Evolutionary conservation across 257 asterid species (phyloP).

Genomic region (Datura wrightii): DNA sequence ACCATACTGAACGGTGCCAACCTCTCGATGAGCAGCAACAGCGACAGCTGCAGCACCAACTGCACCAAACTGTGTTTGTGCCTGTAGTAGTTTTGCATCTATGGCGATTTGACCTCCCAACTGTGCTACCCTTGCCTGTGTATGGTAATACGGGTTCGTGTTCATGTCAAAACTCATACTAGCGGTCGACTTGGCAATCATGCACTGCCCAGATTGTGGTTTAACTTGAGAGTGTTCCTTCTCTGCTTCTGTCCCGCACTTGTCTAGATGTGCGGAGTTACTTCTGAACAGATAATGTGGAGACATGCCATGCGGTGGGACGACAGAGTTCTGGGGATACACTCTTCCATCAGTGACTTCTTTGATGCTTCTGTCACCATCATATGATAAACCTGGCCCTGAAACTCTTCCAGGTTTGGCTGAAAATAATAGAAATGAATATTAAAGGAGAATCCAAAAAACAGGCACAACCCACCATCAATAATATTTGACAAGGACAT

Average conservation of each 20-base stretch:
- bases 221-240: constrained; percentile 51
- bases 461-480: constrained; percentile 7
- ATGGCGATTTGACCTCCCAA: constrained; percentile 58
- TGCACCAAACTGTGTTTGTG: constrained; percentile 72
- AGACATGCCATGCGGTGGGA: constrained; percentile 52
- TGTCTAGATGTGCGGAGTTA: constrained; percentile 51
- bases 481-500: neutral
- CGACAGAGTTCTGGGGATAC: constrained; percentile 45
- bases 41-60: constrained; percentile 69
- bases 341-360: constrained; percentile 40
- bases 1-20: constrained; percentile 70
- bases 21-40: constrained; percentile 69
- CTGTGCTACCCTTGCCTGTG: constrained; percentile 57
- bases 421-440: constrained; percentile 37
- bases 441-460: constrained; percentile 14
- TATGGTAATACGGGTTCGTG: constrained; percentile 56
- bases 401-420: constrained; percentile 63
- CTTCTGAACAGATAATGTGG: constrained; percentile 50
- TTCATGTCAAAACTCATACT: constrained; percentile 46
- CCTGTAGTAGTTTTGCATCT: constrained; percentile 70
- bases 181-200: constrained; percentile 30
- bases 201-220: constrained; percentile 42
- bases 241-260: constrained; percentile 41
- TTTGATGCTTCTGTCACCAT: constrained; percentile 29
- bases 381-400: constrained; percentile 68